Evolutionary conservation across 2,329 filamentous ascomycete genomes (phyloP).

Genomic region (Aspergillus texensis): DNA sequence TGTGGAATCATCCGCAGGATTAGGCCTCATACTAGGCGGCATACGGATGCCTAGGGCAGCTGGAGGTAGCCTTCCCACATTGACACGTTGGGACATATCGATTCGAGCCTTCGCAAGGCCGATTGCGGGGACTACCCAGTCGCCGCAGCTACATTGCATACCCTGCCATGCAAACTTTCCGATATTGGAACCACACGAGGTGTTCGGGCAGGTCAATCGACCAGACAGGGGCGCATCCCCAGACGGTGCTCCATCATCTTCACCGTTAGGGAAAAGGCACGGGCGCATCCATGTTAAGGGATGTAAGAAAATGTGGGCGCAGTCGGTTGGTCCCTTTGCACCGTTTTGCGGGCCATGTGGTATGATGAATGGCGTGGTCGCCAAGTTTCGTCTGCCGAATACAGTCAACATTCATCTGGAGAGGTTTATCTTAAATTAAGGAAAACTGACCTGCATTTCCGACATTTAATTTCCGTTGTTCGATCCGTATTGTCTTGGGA

Average conservation of each 20-base stretch:
- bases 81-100: slow-evolving; percentile 64
- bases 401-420: slow-evolving; percentile 8
- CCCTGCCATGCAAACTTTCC: slow-evolving; percentile 97
- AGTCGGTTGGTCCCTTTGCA: slow-evolving; percentile 47
- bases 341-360: slow-evolving; percentile 55
- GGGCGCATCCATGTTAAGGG: slow-evolving; percentile 93
- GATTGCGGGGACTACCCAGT: slow-evolving; percentile 90
- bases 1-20: slow-evolving; percentile 9
- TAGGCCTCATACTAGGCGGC: slow-evolving; percentile 40
- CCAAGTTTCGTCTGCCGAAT: slow-evolving; percentile 57
- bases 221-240: slow-evolving; percentile 82
- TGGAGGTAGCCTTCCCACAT: slow-evolving; percentile 24
- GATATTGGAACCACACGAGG: slow-evolving; percentile 77
- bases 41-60: slow-evolving; percentile 41
- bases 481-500: slow-evolving; percentile 24
- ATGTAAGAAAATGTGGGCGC: slow-evolving; percentile 88
- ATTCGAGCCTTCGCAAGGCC: slow-evolving; percentile 80
- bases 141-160: slow-evolving; percentile 85
- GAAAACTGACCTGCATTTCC: slow-evolving; percentile 76
- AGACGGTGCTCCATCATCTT: slow-evolving; percentile 23
- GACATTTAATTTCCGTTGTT: slow-evolving; percentile 73
- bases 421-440: neutral
- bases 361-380: slow-evolving; percentile 68
- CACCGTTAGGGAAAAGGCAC: slow-evolving; percentile 58
- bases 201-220: slow-evolving; percentile 78